Evolutionary conservation across 306 rosid genomes (phyloP), one percentile per base, ranked within the genome.

Genomic region (Quercus bicolor): DNA sequence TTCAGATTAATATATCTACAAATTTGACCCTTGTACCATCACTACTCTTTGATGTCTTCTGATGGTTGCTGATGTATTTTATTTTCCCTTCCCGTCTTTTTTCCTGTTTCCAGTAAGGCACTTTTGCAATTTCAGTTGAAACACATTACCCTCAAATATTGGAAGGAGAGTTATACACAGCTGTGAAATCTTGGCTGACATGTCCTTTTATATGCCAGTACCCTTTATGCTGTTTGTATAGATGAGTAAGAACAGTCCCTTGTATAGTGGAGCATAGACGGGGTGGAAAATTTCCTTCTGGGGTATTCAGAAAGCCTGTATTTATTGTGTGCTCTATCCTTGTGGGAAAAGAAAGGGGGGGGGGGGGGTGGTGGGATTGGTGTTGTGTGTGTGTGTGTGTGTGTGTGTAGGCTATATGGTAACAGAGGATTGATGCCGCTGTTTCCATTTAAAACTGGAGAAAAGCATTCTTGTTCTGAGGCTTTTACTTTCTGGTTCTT

Each of bases 11-110:
- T 20, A 45, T 15, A 10, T 73, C 56, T 45, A 72, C n/a, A 6
- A 64, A 77, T 74, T 64, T 23, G 70, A 71, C 37, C 52, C 23
- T 68, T 65, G 51, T 71, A 33, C 72, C 70, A 64, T 37, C 64
- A 28, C 40, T 18, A 23, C 54, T 28, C 48, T 77, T 53, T 21
- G 19, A 23, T 51, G 52, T 66, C 16, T 66, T 33, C 16, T 37
- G 11, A n/a, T 66, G 21, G 56, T 48, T 72, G 68, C 43, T 24
- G 59, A 45, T 16, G 54, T 23, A 19, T 48, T 9, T 13, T 23
- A n/a, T 60, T 64, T 52, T 13, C 28, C 54, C 19, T 62, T 62
- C 53, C 53, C 5, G 5, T 10, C 53, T 48, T 48, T 33, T 6
- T n/a, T 34, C 24, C 15, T 34, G 18, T 34, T 8, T 68, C 72